Conservation (phyloP, 2,329 filamentous ascomycete genomes). For the Boeremia exigua region DNA sequence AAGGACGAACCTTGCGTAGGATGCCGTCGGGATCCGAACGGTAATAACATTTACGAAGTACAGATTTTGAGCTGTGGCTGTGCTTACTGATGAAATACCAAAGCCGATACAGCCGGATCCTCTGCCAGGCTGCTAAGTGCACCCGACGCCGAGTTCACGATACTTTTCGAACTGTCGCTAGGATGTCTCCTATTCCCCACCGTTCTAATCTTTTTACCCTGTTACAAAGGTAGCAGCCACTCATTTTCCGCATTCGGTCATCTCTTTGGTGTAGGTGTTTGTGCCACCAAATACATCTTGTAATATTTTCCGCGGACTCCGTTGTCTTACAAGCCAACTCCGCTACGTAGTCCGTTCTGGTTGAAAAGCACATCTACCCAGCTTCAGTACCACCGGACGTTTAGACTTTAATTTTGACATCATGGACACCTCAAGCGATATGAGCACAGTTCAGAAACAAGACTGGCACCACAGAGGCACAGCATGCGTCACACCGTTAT, state of each 20-base stretch:
- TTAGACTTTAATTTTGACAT: neutral
- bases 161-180: neutral
- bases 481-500: conserved; percentile 39
- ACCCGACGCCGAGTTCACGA: neutral
- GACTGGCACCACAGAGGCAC: conserved; percentile 40
- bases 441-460: conserved; percentile 32
- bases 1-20: neutral
- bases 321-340: neutral
- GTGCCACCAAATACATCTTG: no score
- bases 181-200: neutral
- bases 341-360: conserved; percentile 6
- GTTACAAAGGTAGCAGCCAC: neutral
- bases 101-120: neutral
- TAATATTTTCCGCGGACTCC: neutral
- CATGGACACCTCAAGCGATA: conserved; percentile 1
- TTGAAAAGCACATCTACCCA: neutral
- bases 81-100: conserved; percentile 1
- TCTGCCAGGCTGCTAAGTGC: neutral
- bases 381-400: neutral
- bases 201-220: neutral
- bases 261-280: neutral
- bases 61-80: neutral
- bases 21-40: conserved; percentile 4
- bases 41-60: neutral
- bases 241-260: neutral